These are phyloP conservation scores for maize (Zea mays) DNA, from an alignment of 176 grass and related monocot genomes.

Conservation along the genomic window DNA sequence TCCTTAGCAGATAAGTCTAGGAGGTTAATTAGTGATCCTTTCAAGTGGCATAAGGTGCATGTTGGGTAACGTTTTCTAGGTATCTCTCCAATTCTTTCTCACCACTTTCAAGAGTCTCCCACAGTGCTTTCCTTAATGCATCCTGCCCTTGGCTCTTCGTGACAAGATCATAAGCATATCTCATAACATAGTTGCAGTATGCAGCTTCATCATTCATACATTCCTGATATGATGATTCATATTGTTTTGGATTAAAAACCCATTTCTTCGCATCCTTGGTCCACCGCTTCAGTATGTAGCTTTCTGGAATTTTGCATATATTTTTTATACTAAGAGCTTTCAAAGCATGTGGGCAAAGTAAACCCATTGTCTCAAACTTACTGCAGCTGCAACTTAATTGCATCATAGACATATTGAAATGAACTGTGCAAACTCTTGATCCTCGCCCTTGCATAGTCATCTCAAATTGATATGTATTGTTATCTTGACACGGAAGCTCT, in stretches of 20 bases:
- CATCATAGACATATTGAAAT: constrained; percentile 49
- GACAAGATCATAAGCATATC: constrained; percentile 78
- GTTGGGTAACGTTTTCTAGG: constrained; percentile 52
- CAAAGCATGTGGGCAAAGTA: constrained; percentile 74
- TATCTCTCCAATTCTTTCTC: constrained; percentile 61
- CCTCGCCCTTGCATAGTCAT: constrained; percentile 80
- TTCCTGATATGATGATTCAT: constrained; percentile 58
- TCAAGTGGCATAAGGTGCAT: constrained; percentile 54
- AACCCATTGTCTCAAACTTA: constrained; percentile 83
- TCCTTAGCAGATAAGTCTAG: constrained; percentile 25
- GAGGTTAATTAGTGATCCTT: constrained; percentile 22
- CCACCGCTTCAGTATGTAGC: constrained; percentile 79
- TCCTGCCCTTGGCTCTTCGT: constrained; percentile 66
- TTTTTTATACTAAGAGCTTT: constrained; percentile 80
- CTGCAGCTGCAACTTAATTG: constrained; percentile 64
- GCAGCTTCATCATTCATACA: constrained; percentile 52
- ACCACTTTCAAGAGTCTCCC: constrained; percentile 56
- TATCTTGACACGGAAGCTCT: constrained; percentile 46
- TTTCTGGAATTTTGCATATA: constrained; percentile 64
- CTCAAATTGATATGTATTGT: constrained; percentile 61
- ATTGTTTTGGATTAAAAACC: constrained; percentile 60
- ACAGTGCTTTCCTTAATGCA: constrained; percentile 61
- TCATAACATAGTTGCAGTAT: constrained; percentile 75
- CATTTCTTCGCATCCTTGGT: constrained; percentile 76
- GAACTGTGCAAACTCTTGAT: constrained; percentile 60